A percentile compares a stretch with the other conserved stretches of the same genome.
phyloP scores from a whole-genome alignment of 2,329 filamentous ascomycete genomes.

The Xylariales sp. region DNA sequence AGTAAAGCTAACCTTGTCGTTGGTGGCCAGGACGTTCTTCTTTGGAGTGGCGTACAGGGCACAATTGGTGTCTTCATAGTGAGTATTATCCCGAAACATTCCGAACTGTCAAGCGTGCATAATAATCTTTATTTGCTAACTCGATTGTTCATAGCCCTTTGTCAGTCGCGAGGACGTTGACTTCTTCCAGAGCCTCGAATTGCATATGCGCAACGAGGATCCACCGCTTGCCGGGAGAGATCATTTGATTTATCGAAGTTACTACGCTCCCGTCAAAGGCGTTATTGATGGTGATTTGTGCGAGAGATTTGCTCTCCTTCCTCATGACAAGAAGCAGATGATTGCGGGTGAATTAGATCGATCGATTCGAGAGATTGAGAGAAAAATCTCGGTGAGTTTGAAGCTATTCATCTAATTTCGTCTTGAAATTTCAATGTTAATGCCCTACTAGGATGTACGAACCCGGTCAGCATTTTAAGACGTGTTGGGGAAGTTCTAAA shows the following conservation, averaged over 20 bases:
- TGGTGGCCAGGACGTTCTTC: constrained; percentile 87
- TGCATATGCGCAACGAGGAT: constrained; percentile 86
- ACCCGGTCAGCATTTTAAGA: constrained; percentile 68
- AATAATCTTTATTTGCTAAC: not conserved
- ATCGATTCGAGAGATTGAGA: constrained; percentile 91
- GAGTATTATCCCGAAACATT: constrained; percentile 1
- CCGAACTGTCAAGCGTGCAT: not conserved
- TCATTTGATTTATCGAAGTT: constrained; percentile 93
- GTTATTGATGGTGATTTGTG: constrained; percentile 97
- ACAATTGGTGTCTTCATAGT: constrained; percentile 88
- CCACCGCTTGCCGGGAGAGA: constrained; percentile 90
- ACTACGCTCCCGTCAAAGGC: constrained; percentile 96
- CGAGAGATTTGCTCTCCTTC: constrained; percentile 86
- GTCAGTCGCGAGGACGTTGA: constrained; percentile 92
- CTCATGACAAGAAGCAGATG: constrained; percentile 91
- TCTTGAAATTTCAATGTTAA: constrained; percentile 40
- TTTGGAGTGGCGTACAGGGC: constrained; percentile 95
- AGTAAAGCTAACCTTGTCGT: constrained; percentile 90
- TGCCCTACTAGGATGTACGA: constrained; percentile 61
- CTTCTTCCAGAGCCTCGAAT: constrained; percentile 95
- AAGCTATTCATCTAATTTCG: not conserved
- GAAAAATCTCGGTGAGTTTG: constrained; percentile 81
- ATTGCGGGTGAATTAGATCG: constrained; percentile 94
- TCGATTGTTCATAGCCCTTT: constrained; percentile 69
- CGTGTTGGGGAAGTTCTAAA: not conserved